A percentile compares a stretch with the other conserved stretches of the same genome.
phyloP scores from a whole-genome alignment of 768 basidiomycete species.

The Exidia glandulosa region DNA sequence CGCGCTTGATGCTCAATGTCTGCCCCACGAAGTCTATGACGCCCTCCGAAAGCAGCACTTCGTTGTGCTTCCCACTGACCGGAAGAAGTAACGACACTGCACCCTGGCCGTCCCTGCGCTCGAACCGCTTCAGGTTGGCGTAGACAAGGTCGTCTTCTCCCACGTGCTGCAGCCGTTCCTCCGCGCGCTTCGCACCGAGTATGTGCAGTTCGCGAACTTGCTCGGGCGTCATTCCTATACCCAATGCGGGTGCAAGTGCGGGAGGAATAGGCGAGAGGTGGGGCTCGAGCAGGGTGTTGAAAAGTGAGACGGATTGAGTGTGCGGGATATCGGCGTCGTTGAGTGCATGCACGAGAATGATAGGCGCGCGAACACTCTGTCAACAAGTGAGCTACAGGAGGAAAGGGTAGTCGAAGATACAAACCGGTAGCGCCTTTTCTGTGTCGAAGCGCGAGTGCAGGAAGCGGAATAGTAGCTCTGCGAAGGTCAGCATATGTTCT shows the following conservation, averaged over 20 bases:
- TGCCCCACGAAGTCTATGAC: not conserved
- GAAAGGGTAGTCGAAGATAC: constrained; percentile 10
- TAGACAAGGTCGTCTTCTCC: not conserved
- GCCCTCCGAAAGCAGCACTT: not conserved
- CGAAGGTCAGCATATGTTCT: not conserved
- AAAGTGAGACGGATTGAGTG: constrained; percentile 56
- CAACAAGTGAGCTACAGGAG: not conserved
- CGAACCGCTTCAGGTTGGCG: not conserved
- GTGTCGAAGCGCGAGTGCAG: constrained; percentile 54
- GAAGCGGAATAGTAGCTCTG: constrained; percentile 45
- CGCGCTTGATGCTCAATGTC: not conserved
- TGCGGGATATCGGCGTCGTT: constrained; percentile 68
- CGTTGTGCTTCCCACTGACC: not conserved
- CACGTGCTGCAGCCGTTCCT: not conserved
- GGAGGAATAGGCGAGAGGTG: constrained; percentile 41
- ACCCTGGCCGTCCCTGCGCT: not conserved
- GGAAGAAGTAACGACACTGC: not conserved
- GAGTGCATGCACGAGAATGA: constrained; percentile 63
- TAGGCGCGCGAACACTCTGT: constrained; percentile 55
- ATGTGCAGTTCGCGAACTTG: not conserved
- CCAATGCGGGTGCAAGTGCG: constrained; percentile 19
- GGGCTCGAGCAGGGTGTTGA: constrained; percentile 54
- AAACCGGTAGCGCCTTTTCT: constrained; percentile 45
- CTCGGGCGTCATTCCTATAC: not conserved
- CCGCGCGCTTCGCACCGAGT: not conserved